Conservation (phyloP, 257 asterid species). For the Fraxinus pennsylvanica region DNA sequence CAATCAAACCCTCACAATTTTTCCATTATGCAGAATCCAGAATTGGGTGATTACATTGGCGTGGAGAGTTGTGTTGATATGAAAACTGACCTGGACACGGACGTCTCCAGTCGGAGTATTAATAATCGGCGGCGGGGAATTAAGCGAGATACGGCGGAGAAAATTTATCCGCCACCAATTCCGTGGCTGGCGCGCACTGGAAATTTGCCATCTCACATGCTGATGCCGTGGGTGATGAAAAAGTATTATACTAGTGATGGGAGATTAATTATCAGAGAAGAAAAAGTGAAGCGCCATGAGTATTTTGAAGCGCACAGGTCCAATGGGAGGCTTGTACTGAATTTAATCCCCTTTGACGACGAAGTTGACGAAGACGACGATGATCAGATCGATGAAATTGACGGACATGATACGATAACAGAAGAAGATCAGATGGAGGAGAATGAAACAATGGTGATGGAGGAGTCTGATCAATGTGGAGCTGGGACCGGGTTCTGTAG, state of each 20-base stretch:
- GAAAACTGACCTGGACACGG: slow-evolving; percentile 22
- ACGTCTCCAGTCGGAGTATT: neutral
- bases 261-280: slow-evolving; percentile 56
- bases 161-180: slow-evolving; percentile 67
- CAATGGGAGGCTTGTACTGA: slow-evolving; percentile 60
- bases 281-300: slow-evolving; percentile 53
- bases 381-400: neutral
- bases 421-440: slow-evolving; percentile 6
- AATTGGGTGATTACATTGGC: slow-evolving; percentile 46
- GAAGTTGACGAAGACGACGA: neutral
- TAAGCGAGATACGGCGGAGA: slow-evolving; percentile 18
- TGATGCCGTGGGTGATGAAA: slow-evolving; percentile 74
- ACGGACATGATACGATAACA: slow-evolving; percentile 23
- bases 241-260: slow-evolving; percentile 57
- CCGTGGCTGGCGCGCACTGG: slow-evolving; percentile 45
- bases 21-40: slow-evolving; percentile 35
- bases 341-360: slow-evolving; percentile 41
- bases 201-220: slow-evolving; percentile 45
- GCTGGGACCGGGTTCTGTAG: slow-evolving; percentile 30
- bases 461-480: slow-evolving; percentile 25
- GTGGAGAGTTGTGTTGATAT: slow-evolving; percentile 53
- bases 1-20: slow-evolving; percentile 1
- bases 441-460: neutral
- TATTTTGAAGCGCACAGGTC: slow-evolving; percentile 61
- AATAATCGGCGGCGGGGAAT: neutral